Evolutionary conservation across 805 yeast species (phyloP).

Genomic region (Spencermartinsiella europaea): DNA sequence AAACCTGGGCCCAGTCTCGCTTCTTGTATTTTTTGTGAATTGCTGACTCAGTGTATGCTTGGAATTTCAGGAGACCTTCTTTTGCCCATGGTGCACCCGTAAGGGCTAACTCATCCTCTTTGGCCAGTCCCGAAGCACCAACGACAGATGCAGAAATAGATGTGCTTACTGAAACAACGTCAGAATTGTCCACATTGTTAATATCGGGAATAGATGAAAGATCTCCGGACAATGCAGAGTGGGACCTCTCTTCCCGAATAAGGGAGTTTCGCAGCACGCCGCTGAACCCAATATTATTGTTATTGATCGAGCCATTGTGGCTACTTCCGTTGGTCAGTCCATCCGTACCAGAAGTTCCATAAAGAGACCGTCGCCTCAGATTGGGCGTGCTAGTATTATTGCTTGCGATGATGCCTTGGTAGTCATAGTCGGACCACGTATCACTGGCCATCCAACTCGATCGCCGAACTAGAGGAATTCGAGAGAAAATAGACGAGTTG

Average conservation of each 20-base stretch:
- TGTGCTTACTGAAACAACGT: constrained; percentile 3
- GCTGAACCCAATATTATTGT: constrained; percentile 25
- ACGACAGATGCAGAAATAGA: constrained; percentile 3
- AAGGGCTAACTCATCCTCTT: constrained; percentile 43
- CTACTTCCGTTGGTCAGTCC: not conserved
- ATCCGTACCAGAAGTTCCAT: not conserved
- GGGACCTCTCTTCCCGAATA: constrained; percentile 21
- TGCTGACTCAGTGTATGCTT: constrained; percentile 24
- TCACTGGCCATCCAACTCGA: constrained; percentile 20
- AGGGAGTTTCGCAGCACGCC: constrained; percentile 24
- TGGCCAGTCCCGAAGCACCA: not conserved
- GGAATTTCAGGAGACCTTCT: constrained; percentile 52
- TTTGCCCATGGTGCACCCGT: constrained; percentile 74
- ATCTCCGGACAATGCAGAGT: constrained; percentile 4
- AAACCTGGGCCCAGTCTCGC: constrained; percentile 42
- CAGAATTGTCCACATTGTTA: constrained; percentile 1
- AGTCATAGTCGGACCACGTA: constrained; percentile 19
- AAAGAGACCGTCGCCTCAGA: constrained; percentile 11
- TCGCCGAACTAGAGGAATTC: constrained; percentile 10
- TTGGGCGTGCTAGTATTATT: not conserved
- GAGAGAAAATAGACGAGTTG: not conserved
- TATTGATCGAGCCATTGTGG: no score
- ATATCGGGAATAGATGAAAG: not conserved
- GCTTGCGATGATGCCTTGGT: constrained; percentile 13
- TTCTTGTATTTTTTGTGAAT: constrained; percentile 19